Evolutionary conservation across 106 monocot species (phyloP), one percentile per base, ranked within the genome.

Genomic region (Amphibolis antarctica): DNA sequence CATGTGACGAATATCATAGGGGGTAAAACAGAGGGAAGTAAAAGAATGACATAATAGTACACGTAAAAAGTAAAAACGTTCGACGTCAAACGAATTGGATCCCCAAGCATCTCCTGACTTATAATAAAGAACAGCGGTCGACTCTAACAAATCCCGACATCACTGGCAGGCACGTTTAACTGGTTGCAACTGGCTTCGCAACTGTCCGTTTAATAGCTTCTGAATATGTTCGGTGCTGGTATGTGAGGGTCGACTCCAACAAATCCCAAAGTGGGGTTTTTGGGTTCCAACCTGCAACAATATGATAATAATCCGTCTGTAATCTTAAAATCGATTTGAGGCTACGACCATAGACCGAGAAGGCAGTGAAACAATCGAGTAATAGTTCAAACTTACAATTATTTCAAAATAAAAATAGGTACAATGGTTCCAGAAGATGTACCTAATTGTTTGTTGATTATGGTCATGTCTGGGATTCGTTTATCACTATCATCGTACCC

Each of bases 401-500:
- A n/a, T n/a, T n/a, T n/a, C 30, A 30, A 59, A 27, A 24, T 59
- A 42, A 30, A 59, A 24, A 6, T 23, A 12, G 23, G 9, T 10
- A 28, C 28, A 29, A 57, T 28, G 26, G 57, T 26, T 23, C 13
- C 27, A 28, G 1, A 57, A 36, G 36, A 36, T 27, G 11, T 85
- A 81, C 82, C 86, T 20, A 86, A 79, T 60, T 86, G 86, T 53
- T 70, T 79, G 19, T 86, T 82, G 77, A 86, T 86, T 49, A 86
- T 82, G 56, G 86, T 82, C 86, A 86, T 86, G 69, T 86, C 86
- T 14, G 86, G 86, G 45, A 86, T 86, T 19, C 86, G 51, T 46
- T 82, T 86, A 45, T 86, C 86, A 55, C 73, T 83, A 56, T 86
- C 86, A 71, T 86, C 86, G 47, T 86, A 86, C 6, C 86, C 86